These are phyloP conservation scores for Cyclotella kingstonii DNA, from an alignment of 108 stramenopile species.

Conservation along the genomic window DNA sequence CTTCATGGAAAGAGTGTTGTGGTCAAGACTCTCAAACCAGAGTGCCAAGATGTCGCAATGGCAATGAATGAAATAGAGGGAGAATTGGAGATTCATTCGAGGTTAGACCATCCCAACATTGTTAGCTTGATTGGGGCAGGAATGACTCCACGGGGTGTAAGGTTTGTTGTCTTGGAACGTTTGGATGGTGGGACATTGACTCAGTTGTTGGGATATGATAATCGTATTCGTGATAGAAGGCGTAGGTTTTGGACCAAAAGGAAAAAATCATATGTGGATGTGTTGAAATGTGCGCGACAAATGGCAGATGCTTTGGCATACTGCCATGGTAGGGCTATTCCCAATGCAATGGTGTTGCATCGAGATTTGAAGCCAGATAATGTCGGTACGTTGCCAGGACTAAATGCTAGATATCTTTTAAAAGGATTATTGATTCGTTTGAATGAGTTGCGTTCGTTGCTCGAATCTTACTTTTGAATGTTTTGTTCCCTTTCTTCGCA, in stretches of 20 bases:
- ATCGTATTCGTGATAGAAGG: slow-evolving; percentile 86
- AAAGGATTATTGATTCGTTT: neutral
- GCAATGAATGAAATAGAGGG: slow-evolving; percentile 92
- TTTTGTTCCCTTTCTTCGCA: slow-evolving; percentile 5
- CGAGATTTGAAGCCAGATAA: slow-evolving; percentile 91
- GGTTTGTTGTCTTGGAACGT: slow-evolving; percentile 87
- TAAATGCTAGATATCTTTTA: neutral
- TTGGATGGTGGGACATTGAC: slow-evolving; percentile 89
- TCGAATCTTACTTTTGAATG: neutral
- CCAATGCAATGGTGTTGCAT: slow-evolving; percentile 84
- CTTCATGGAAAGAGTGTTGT: slow-evolving; percentile 76
- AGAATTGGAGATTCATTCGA: slow-evolving; percentile 74
- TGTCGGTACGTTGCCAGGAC: slow-evolving; percentile 57
- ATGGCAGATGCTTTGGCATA: slow-evolving; percentile 82
- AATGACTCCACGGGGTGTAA: slow-evolving; percentile 69
- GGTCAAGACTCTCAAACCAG: slow-evolving; percentile 87
- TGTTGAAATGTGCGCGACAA: slow-evolving; percentile 65
- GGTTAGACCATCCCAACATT: slow-evolving; percentile 78
- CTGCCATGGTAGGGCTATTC: slow-evolving; percentile 80
- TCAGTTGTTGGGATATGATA: slow-evolving; percentile 89
- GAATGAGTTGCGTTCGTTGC: neutral
- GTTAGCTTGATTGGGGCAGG: slow-evolving; percentile 81
- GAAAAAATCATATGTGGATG: slow-evolving; percentile 72
- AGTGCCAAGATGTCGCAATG: slow-evolving; percentile 83
- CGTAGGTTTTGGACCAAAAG: slow-evolving; percentile 86